Base-by-base conservation (phyloP, 768 basidiomycete genomes). In the Lactarius deliciosus region DNA sequence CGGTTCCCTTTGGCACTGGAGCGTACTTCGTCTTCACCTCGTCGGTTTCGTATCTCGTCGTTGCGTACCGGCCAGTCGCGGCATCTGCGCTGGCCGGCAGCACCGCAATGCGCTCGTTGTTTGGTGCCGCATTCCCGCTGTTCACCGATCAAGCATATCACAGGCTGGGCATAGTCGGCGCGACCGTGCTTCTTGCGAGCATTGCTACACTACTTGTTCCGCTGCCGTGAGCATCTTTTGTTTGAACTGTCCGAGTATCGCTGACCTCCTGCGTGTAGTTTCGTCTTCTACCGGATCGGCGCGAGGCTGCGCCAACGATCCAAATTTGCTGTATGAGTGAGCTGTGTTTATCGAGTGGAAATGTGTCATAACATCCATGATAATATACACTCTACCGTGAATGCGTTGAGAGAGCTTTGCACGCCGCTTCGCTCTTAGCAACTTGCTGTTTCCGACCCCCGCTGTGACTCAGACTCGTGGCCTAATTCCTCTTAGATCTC, bases 81-180 rank as follows among this genome's bases (percentile, higher is more conserved):
- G 83, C 85, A 2, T 86, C 85, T 53, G 88, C 90, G 0, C 81
- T 88, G 73, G 85, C 89, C 0, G 83, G 86, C 76, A 94, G 94
- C 73, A 76, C 72, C 7, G 79, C 80, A 50, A 70, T 81, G 73
- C 72, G 82, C 11, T 74, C 74, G 10, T 64, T 74, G 0, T 80
- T 82, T 60, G 79, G 78, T 0, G 75, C 74, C 3, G 77, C 70
- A 1, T 81, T 81, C 69, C 81, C 80, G 3, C 68, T 81, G 43
- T 79, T 77, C 59, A 75, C 78, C 20, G 65, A 66, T 25, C 76
- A 76, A 63, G 75, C 80, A 79, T 83, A 80, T 68, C 63, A 69
- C 20, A 68, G 70, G 16, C 71, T 79, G 3, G 77, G 77, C 18
- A 73, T 75, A 10, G 76, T 78, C n/a, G 77, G 79, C n/a, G 77